Evolutionary conservation across 2,329 filamentous ascomycete species (phyloP).

Genomic region (Xylariaceae sp.): DNA sequence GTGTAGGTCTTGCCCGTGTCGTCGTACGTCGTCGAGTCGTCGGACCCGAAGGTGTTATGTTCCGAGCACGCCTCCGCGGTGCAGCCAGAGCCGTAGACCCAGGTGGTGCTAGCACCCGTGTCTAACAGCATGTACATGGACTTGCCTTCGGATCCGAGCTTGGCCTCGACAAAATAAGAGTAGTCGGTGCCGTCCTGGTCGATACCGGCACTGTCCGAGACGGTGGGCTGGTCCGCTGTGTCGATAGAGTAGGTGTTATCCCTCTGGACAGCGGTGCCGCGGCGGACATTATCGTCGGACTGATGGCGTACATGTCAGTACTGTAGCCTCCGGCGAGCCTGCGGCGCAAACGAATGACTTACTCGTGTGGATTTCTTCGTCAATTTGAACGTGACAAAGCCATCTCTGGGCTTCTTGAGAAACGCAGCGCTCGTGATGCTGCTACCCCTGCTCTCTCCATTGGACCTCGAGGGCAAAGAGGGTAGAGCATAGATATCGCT

Average conservation of each 20-base stretch:
- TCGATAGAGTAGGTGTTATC: slow-evolving; percentile 41
- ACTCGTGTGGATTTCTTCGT: slow-evolving; percentile 30
- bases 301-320: slow-evolving; percentile 12
- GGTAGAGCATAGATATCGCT: slow-evolving; percentile 40
- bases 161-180: slow-evolving; percentile 55
- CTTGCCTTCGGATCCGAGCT: slow-evolving; percentile 47
- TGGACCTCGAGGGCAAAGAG: no score
- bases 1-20: slow-evolving; percentile 47
- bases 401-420: slow-evolving; percentile 10
- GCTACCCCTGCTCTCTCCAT: no score
- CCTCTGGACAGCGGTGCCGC: slow-evolving; percentile 23
- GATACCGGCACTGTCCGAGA: slow-evolving; percentile 45
- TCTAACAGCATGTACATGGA: slow-evolving; percentile 56
- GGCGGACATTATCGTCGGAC: slow-evolving; percentile 9
- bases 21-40: slow-evolving; percentile 58
- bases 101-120: slow-evolving; percentile 65
- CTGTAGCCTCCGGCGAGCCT: background rate
- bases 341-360: slow-evolving; percentile 11
- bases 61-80: slow-evolving; percentile 54
- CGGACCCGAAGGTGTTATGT: slow-evolving; percentile 62
- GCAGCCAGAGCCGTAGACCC: slow-evolving; percentile 74
- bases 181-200: slow-evolving; percentile 59
- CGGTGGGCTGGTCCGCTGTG: slow-evolving; percentile 36
- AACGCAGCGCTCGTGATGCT: no score
- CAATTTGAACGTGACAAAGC: slow-evolving; percentile 34